phyloP scores from a whole-genome alignment of 768 basidiomycete genomes.

The Auricularia sp. region DNA sequence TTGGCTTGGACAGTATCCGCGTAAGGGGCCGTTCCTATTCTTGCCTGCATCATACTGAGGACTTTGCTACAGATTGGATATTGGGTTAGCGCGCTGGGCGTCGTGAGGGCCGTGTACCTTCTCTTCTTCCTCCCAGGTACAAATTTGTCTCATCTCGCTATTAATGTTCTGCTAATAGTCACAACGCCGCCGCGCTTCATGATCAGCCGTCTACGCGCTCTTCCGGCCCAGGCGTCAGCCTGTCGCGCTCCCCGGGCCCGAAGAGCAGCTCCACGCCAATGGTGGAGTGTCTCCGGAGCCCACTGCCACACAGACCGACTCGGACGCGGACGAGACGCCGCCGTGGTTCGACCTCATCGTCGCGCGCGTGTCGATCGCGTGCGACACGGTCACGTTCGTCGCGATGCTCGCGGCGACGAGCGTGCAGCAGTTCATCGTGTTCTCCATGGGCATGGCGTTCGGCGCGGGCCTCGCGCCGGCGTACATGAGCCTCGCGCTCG shows the following conservation, averaged over 20 bases:
- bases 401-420: neutral
- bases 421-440: neutral
- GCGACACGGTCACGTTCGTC: neutral
- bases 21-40: neutral
- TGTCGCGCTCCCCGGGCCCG: neutral
- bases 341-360: neutral
- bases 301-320: neutral
- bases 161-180: neutral
- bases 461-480: neutral
- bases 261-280: neutral
- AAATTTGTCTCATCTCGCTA: neutral
- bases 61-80: neutral
- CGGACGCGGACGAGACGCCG: neutral
- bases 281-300: neutral
- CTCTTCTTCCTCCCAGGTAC: neutral
- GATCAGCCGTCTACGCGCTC: neutral
- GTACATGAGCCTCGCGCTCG: slow-evolving; percentile 3
- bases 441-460: neutral
- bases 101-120: neutral
- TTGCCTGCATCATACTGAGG: neutral
- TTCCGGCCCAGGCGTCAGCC: neutral
- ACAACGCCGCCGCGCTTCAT: too few species aligned
- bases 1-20: neutral
- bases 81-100: neutral
- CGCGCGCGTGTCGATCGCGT: neutral